A percentile compares a stretch with the other conserved stretches of the same genome.
These are phyloP conservation scores for Tetrahymena elliotti DNA, from an alignment of 73 alveolate genomes.

Conservation along the genomic window DNA sequence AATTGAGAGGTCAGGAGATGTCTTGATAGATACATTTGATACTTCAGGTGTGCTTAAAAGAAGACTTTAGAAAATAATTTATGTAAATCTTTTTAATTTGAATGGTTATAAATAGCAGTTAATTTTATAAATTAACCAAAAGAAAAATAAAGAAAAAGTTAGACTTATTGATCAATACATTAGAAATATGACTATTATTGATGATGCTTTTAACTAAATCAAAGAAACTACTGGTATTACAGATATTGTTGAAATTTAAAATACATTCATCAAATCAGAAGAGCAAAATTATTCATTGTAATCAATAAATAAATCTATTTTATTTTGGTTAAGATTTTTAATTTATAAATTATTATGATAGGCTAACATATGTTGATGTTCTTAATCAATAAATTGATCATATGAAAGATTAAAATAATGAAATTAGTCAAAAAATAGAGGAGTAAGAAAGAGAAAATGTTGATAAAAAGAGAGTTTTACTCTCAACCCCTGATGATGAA, in stretches of 20 bases:
- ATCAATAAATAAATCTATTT: neutral
- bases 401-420: constrained; percentile 24
- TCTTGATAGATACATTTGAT: constrained; percentile 8
- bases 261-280: constrained; percentile 29
- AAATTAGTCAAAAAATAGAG: constrained; percentile 2
- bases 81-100: neutral
- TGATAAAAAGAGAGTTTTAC: constrained; percentile 23
- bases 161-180: constrained; percentile 22
- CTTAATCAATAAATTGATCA: constrained; percentile 24
- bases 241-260: constrained; percentile 31
- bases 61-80: constrained; percentile 34
- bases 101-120: neutral
- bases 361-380: constrained; percentile 33
- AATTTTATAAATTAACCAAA: neutral
- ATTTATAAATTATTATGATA: neutral
- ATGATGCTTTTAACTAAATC: constrained; percentile 39
- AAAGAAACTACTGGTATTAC: constrained; percentile 45
- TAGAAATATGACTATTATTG: constrained; percentile 41
- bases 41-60: constrained; percentile 24
- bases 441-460: constrained; percentile 21
- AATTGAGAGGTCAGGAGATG: neutral
- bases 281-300: constrained; percentile 35
- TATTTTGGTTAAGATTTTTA: neutral
- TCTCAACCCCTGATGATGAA: constrained; percentile 38
- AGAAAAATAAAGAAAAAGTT: constrained; percentile 37